Evolutionary conservation across 352 stramenopile genomes (phyloP).

Genomic region (Phytophthora vignae): DNA sequence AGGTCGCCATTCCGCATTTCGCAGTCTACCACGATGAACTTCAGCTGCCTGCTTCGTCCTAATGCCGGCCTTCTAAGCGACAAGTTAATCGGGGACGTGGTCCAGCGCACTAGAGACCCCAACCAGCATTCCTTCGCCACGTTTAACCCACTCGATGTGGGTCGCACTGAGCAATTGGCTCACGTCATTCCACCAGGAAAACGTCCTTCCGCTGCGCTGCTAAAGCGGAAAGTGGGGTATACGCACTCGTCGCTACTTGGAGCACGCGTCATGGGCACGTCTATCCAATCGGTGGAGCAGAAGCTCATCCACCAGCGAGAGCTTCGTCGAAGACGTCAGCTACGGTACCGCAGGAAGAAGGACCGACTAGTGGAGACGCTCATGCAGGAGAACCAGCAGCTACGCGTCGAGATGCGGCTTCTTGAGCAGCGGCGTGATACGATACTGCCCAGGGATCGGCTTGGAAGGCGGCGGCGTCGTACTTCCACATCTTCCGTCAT

Average conservation of each 20-base stretch:
- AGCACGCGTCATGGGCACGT: background rate
- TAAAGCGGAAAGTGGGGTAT: background rate
- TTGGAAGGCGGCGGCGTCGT: slow-evolving; percentile 9
- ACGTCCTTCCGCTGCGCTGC: background rate
- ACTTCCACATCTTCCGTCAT: slow-evolving; percentile 5
- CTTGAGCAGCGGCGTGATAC: slow-evolving; percentile 2
- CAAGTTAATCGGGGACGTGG: background rate
- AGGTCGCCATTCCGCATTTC: background rate
- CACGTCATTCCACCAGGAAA: background rate
- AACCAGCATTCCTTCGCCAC: background rate
- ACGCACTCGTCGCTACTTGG: no score
- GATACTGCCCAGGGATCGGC: background rate
- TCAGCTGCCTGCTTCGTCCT: background rate
- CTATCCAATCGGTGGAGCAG: background rate
- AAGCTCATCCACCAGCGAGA: slow-evolving; percentile 8
- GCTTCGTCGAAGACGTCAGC: slow-evolving; percentile 1
- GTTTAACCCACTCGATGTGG: background rate
- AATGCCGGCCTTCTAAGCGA: background rate
- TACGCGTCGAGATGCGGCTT: background rate
- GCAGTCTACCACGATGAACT: background rate
- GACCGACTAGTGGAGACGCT: background rate
- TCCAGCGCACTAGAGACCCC: background rate
- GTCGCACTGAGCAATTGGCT: background rate
- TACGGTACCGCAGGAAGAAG: slow-evolving; percentile 16
- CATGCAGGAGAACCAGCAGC: background rate